Percentiles rank a stretch among this genome's conserved stretches.
Conservation (phyloP, 805 yeast genomes). For the Kluyveromyces dobzhanskii region DNA sequence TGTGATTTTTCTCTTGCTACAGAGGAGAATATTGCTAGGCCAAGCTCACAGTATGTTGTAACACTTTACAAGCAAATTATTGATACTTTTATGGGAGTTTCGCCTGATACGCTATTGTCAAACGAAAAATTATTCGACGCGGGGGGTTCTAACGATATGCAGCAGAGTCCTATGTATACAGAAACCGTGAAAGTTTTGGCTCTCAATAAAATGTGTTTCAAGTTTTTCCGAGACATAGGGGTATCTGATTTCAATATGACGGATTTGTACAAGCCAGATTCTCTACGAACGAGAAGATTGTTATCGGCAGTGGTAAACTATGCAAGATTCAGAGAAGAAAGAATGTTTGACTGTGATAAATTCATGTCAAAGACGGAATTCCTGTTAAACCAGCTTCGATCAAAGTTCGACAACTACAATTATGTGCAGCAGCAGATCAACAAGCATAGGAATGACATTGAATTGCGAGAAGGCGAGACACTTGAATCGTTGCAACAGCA, state of each 20-base stretch:
- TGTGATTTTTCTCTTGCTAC: constrained; percentile 50
- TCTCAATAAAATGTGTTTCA: constrained; percentile 50
- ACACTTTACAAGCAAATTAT: constrained; percentile 51
- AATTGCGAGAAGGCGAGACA: constrained; percentile 18
- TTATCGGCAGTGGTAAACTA: constrained; percentile 79
- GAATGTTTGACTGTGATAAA: constrained; percentile 59
- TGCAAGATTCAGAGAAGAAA: constrained; percentile 76
- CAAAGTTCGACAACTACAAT: constrained; percentile 35
- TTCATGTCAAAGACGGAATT: constrained; percentile 47
- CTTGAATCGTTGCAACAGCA: constrained; percentile 39
- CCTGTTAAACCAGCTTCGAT: constrained; percentile 37
- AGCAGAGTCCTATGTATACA: constrained; percentile 12
- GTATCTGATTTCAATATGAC: constrained; percentile 65
- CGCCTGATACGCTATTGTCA: constrained; percentile 26
- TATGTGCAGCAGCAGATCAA: constrained; percentile 29
- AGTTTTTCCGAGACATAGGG: constrained; percentile 65
- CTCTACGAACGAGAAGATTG: constrained; percentile 51
- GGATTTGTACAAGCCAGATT: constrained; percentile 76
- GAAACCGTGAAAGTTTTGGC: constrained; percentile 44
- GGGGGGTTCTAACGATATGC: constrained; percentile 5
- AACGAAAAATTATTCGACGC: constrained; percentile 10
- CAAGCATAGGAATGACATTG: constrained; percentile 28
- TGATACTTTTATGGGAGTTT: constrained; percentile 50
- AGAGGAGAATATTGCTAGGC: constrained; percentile 51
- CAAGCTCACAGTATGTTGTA: constrained; percentile 48